Evolutionary conservation across 2,329 filamentous ascomycete genomes (phyloP), one percentile per base, ranked within the genome.

Genomic region (Mycosphaerella sp.): DNA sequence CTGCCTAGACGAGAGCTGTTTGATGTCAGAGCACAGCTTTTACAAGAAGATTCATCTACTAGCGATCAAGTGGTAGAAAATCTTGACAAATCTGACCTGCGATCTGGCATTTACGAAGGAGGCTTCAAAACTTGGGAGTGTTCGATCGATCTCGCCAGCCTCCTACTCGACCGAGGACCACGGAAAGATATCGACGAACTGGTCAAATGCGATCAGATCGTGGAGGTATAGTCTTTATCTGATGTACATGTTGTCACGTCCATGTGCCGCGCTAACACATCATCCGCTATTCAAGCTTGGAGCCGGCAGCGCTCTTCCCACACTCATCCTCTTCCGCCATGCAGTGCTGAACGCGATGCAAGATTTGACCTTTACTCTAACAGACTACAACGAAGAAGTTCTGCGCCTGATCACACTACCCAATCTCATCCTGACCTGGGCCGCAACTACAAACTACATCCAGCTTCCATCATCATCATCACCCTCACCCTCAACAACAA

Each of bases 61-160:
- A 73, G 57, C 49, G 71, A 74, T 21, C 53, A 60, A 18, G 74
- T 76, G 1, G 72, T 88, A 32, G 83, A 81, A 35, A 76, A 78
- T 55, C 71, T 89, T 18, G 82, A 81, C 32, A 75, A 77, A 52
- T 82, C 86, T 57, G 87, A 93, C 68, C 83, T 93, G 58, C 85
- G 82, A 67, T 86, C 86, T 49, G 87, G 87, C 45, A 80, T 91
- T 53, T 93, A 93, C 69, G 87, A 93, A 70, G 87, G 87, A 50
- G 87, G 87, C 18, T 89, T 91, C 73, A 93, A 93, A 73, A 90
- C 85, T 62, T 93, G 87, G 87, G 87, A 93, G 71, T 90, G 87
- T 70, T 88, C 85, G 53, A 75, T 89, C 46, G 87, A 93, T 66
- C 74, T 93, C 14, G 85, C 87, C 44, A 86, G 82, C 64, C 80